Conservation (phyloP, 345 rosid species). For the Syzygium aqueum region DNA sequence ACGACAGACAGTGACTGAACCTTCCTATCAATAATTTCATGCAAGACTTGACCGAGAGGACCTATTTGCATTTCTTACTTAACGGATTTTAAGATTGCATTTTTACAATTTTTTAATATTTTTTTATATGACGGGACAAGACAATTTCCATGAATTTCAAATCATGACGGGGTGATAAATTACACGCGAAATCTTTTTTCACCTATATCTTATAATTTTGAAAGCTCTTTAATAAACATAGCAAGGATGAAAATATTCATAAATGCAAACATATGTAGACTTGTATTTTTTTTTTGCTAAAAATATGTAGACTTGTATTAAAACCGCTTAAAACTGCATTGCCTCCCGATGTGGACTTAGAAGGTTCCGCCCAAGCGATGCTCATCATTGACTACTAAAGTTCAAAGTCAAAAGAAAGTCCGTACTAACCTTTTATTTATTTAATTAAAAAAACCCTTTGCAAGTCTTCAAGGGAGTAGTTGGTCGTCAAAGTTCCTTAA, state of each 20-base stretch:
- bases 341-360: background rate
- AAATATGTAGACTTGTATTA: background rate
- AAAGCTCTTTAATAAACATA: background rate
- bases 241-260: background rate
- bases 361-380: background rate
- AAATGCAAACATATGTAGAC: background rate
- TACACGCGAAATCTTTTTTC: background rate
- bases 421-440: background rate
- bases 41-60: fast-evolving
- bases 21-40: background rate
- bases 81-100: fast-evolving
- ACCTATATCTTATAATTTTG: background rate
- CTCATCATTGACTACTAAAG: background rate
- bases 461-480: background rate
- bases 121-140: background rate
- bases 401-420: background rate
- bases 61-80: background rate
- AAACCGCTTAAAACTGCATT: background rate
- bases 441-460: background rate
- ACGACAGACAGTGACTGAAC: fast-evolving
- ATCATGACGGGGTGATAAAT: background rate
- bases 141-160: background rate
- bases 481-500: background rate
- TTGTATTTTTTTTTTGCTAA: too few species aligned
- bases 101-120: background rate